Evolutionary conservation across 306 rosid genomes (phyloP).

Genomic region (Lagenaria siceraria): DNA sequence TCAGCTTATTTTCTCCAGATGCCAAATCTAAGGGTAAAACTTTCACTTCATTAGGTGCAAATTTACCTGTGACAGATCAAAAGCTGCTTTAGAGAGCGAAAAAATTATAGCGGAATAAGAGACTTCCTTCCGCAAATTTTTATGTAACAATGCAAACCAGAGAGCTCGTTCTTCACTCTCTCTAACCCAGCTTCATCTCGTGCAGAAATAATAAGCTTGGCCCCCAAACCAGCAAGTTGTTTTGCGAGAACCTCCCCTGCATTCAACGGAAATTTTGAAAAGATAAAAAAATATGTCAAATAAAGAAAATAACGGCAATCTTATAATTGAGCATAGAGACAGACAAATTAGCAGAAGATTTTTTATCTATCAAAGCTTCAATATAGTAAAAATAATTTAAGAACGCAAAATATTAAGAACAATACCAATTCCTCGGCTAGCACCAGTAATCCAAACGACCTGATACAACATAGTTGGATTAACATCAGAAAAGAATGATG

Average conservation of each 20-base stretch:
- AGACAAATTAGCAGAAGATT: neutral
- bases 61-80: constrained; percentile 47
- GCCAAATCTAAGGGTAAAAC: constrained; percentile 70
- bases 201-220: constrained; percentile 82
- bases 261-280: constrained; percentile 3
- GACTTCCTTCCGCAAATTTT: neutral
- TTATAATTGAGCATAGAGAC: neutral
- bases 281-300: neutral
- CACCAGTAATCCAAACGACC: constrained; percentile 96
- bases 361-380: neutral
- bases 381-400: neutral
- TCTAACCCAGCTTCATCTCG: constrained; percentile 74
- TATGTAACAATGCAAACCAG: constrained; percentile 36
- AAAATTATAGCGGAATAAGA: neutral
- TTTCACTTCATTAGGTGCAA: constrained; percentile 61
- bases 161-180: constrained; percentile 55
- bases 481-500: neutral
- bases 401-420: neutral
- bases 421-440: constrained; percentile 95
- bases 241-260: constrained; percentile 81
- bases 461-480: constrained; percentile 14
- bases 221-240: constrained; percentile 81
- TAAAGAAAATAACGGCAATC: neutral
- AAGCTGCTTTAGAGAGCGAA: constrained; percentile 7
- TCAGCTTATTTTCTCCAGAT: constrained; percentile 66